These are phyloP conservation scores for Excoecaria agallocha DNA, from an alignment of 345 rosid genomes.

Conservation along the genomic window DNA sequence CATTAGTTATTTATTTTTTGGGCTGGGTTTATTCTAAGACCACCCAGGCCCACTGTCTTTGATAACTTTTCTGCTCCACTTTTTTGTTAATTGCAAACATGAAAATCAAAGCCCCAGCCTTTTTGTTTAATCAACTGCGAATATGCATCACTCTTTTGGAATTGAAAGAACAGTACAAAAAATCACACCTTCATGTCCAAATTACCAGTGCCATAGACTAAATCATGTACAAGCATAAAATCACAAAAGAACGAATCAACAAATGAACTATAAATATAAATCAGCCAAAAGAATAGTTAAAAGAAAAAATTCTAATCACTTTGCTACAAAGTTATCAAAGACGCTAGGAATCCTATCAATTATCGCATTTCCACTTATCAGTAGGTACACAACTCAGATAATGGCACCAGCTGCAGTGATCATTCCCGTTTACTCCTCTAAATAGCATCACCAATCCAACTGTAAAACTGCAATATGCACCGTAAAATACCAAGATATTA, in stretches of 20 bases:
- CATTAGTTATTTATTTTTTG: background rate
- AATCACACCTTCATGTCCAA: constrained; percentile 1
- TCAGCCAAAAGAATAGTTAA: background rate
- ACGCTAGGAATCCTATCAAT: constrained; percentile 10
- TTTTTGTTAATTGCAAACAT: too few relatives aligned
- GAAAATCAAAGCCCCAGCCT: too few relatives aligned
- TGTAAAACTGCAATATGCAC: constrained; percentile 45
- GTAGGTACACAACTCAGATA: constrained; percentile 86
- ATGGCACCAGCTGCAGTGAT: constrained; percentile 99
- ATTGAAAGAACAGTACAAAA: background rate
- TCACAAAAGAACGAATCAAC: constrained; percentile 22
- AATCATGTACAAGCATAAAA: constrained; percentile 19
- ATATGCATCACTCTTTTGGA: too few relatives aligned
- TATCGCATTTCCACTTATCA: constrained; percentile 70
- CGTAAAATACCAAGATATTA: background rate
- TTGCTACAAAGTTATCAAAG: background rate
- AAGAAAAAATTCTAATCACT: background rate
- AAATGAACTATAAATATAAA: constrained; percentile 16
- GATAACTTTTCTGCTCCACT: too few relatives aligned
- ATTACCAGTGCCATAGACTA: background rate
- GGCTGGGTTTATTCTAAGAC: too few relatives aligned
- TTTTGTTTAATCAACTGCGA: too few relatives aligned
- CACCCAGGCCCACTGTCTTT: too few relatives aligned
- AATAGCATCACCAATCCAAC: constrained; percentile 78
- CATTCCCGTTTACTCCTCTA: constrained; percentile 74